Conservation (phyloP, 73 alveolate genomes). For the Paramecium pentaurelia region DNA sequence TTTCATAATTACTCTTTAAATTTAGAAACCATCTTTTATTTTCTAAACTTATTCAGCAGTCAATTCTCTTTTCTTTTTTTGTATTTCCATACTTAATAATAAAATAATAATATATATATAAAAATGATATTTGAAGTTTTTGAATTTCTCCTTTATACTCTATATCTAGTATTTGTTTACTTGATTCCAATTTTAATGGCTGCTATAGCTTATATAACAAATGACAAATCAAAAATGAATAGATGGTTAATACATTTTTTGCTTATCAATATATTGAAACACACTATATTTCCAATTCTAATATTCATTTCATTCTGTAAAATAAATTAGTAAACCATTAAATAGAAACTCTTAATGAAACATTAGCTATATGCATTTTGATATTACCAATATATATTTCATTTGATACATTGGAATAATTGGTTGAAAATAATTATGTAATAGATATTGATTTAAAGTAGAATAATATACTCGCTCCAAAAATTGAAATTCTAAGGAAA, state of each 20-base stretch:
- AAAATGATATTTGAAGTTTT: not conserved
- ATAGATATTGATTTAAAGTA: not conserved
- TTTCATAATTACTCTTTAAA: slow-evolving; percentile 22
- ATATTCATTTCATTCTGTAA: not conserved
- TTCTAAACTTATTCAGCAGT: not conserved
- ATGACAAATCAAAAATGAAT: not conserved
- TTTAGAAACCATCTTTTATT: slow-evolving; percentile 20
- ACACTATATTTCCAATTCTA: not conserved
- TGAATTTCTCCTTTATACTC: not conserved
- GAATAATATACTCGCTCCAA: not conserved
- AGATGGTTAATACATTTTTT: slow-evolving; percentile 13
- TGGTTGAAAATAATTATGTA: not conserved
- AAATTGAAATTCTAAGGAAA: not conserved
- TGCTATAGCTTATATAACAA: not conserved
- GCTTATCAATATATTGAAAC: not conserved
- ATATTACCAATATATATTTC: not conserved
- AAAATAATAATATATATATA: not conserved
- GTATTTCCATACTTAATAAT: not conserved
- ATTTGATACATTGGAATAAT: not conserved
- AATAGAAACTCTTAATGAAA: not conserved
- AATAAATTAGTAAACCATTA: not conserved
- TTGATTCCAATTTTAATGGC: not conserved
- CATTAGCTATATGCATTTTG: not conserved
- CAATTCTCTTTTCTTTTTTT: not conserved
- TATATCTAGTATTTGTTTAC: not conserved